phyloP scores from a whole-genome alignment of 139 green algal genomes.

The Chlamydomonas sp. region DNA sequence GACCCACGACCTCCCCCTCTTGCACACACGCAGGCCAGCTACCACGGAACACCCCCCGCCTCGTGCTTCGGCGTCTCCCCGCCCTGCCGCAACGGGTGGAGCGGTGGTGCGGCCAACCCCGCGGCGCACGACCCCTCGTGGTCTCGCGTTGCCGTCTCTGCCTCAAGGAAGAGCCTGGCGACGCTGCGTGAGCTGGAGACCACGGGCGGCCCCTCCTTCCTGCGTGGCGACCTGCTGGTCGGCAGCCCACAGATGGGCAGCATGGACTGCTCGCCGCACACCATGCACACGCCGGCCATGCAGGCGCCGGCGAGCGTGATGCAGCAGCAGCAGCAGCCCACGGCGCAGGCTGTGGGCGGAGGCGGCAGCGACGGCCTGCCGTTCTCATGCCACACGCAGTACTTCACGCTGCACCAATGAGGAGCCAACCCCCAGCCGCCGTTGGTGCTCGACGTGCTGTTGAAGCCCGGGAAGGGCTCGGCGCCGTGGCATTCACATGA shows the following conservation, averaged over 20 bases:
- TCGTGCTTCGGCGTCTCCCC: slow-evolving; percentile 14
- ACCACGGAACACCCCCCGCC: not conserved
- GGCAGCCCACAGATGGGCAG: not conserved
- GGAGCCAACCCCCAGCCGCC: too few species aligned
- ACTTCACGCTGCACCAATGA: slow-evolving; percentile 3
- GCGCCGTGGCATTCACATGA: too few species aligned
- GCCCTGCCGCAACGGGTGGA: not conserved
- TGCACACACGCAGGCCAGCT: not conserved
- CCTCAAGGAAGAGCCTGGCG: slow-evolving; percentile 4
- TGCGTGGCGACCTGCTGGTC: not conserved
- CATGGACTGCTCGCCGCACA: not conserved
- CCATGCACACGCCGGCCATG: not conserved
- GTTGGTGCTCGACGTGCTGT: too few species aligned
- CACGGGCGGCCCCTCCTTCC: slow-evolving; percentile 1
- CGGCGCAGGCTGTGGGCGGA: not conserved
- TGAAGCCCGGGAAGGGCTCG: too few species aligned
- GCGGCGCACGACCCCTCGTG: slow-evolving; percentile 3
- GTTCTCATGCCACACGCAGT: not conserved
- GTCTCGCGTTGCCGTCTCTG: not conserved
- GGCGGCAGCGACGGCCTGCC: not conserved
- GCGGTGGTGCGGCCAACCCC: slow-evolving; percentile 13
- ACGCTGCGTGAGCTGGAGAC: slow-evolving; percentile 1
- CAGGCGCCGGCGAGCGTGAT: not conserved
- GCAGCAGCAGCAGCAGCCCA: not conserved
- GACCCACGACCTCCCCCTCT: not conserved